Evolutionary conservation across 352 stramenopile genomes (phyloP), one percentile per base, ranked within the genome.

Genomic region (Nothophytophthora sp.): DNA sequence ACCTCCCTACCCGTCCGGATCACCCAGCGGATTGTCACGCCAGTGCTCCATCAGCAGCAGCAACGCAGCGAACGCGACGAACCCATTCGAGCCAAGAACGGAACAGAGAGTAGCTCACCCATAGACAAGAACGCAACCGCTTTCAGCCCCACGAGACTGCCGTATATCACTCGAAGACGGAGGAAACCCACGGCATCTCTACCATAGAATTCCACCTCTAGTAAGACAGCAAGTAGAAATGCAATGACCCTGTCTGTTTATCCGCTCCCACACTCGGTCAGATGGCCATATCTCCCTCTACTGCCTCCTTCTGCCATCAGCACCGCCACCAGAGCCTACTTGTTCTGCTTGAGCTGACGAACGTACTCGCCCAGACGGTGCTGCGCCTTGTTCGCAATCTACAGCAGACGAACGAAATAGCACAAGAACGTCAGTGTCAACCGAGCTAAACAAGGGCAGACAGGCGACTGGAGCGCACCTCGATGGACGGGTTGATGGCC

Each of bases 381-480:
- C 73, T 96, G 86, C 11, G 79, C 79, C 67, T 96, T 92, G 73
- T 94, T 94, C 20, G 84, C 84, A 57, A 89, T 87, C 84, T 94
- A 53, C 13, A 38, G 12, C 25, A 38, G 15, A 23, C 47, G 37
- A 50, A 40, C 13, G 41, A 50, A 20, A 13, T 38, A 53, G 36
- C 19, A 50, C 24, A 61, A n/a, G 20, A 46, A 41, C 7, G n/a
- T n/a, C n/a, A n/a, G n/a, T n/a, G n/a, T n/a, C n/a, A n/a, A n/a
- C n/a, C n/a, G n/a, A n/a, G n/a, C n/a, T 5, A 41, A 18, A 8
- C 11, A 20, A 16, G 28, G 19, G 25, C 18, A 5, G 1, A 22
- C n/a, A 50, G n/a, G n/a, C n/a, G n/a, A n/a, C n/a, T n/a, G n/a
- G n/a, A 20, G 48, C 72, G 55, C 75, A 95, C 86, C 22, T 94